A percentile compares a stretch with the other conserved stretches of the same genome.
phyloP scores from a whole-genome alignment of 1,284 basidiomycete genomes.

The Cryptococcus maquisensis region DNA sequence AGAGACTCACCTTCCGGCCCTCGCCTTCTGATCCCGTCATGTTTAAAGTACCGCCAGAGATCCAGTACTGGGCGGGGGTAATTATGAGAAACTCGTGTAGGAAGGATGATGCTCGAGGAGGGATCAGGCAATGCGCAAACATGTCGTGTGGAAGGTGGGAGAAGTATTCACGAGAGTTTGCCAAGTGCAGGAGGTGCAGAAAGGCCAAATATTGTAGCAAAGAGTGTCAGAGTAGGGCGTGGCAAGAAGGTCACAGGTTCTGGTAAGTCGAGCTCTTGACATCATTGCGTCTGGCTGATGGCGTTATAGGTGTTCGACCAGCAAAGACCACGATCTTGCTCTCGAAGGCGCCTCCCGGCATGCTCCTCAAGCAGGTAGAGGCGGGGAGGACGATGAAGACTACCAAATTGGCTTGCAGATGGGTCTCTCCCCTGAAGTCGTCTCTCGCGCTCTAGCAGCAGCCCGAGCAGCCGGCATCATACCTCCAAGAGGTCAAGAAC shows the following conservation, averaged over 20 bases:
- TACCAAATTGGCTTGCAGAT: conserved; percentile 12
- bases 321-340: conserved; percentile 24
- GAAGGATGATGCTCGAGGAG: conserved; percentile 88
- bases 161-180: conserved; percentile 86
- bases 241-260: conserved; percentile 92
- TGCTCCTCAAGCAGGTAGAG: not conserved
- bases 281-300: not conserved
- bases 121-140: conserved; percentile 95
- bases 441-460: conserved; percentile 10
- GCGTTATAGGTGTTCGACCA: conserved; percentile 25
- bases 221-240: conserved; percentile 93
- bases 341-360: not conserved
- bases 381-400: conserved; percentile 18
- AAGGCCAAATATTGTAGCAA: conserved; percentile 99
- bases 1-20: conserved; percentile 90
- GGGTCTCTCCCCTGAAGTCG: conserved; percentile 16
- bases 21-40: conserved; percentile 72
- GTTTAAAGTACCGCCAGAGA: conserved; percentile 75
- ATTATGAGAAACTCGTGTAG: conserved; percentile 99
- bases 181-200: conserved; percentile 90
- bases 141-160: conserved; percentile 98
- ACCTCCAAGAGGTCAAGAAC: not conserved
- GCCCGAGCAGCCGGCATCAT: conserved; percentile 15
- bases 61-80: conserved; percentile 98
- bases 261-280: conserved; percentile 33